Base-by-base conservation (phyloP, 306 rosid species). In the Ormosia semicastrata region DNA sequence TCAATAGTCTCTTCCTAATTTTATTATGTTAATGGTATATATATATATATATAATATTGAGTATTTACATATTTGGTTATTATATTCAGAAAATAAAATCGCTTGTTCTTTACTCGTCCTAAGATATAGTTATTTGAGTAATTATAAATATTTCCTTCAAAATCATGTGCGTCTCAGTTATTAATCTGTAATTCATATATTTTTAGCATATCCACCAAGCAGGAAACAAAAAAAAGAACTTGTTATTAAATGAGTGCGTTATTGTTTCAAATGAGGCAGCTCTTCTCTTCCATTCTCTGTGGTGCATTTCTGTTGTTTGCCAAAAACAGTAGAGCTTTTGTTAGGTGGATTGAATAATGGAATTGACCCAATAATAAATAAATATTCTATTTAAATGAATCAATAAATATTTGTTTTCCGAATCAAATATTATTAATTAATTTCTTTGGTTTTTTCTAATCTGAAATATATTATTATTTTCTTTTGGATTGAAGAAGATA, bases 361-460 rank as follows among this genome's bases (percentile, higher is more conserved):
- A 59, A 69, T 49, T 37, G 70, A 83, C 41, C 76, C 14, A 56
- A 73, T 77, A 66, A 56, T 66, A 56, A 63, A 71, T 54, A 49
- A 6, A 12, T 63, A 49, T n/a, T 15, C 59, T 8, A 59, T 69
- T n/a, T 24, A 14, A 24, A 15, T n/a, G 59, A 60, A 47, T 10
- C 29, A 82, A 4, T 32, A 53, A 5, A 75, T 56, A 36, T 2
- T 24, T 52, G 67, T 39, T 65, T 46, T 30, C 59, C 10, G 5
- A 5, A 47, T 24, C 58, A 29, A 29, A 17, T n/a, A 11, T 24
- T 24, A 24, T 24, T 24, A 24, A 24, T 24, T 24, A 24, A 24
- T 24, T 24, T 24, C 24, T 24, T 24, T 24, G 24, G 24, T 24
- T 24, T 24, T 24, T 24, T 24, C 1, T n/a, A n/a, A 24, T 24